A percentile compares a stretch with the other conserved stretches of the same genome.
These are phyloP conservation scores for Clavispora vitiphila DNA, from an alignment of 805 yeast species.

Conservation along the genomic window DNA sequence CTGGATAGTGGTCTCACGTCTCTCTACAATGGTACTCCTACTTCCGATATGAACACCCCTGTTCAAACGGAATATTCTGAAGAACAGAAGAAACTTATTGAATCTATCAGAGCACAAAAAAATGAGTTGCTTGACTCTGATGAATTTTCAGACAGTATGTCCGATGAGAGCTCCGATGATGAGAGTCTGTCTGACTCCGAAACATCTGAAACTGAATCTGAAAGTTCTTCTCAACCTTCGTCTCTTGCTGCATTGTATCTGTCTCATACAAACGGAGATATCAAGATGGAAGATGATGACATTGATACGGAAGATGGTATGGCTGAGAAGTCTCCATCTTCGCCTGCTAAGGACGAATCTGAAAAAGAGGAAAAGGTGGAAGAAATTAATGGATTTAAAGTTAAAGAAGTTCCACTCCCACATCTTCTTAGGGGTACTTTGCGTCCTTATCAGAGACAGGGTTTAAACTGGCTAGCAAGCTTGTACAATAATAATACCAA, in stretches of 20 bases:
- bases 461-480: constrained; percentile 95
- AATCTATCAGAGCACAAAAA: constrained; percentile 9
- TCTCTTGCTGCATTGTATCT: constrained; percentile 4
- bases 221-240: background rate
- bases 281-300: constrained; percentile 6
- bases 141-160: constrained; percentile 15
- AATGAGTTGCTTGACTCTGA: constrained; percentile 17
- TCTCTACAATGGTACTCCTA: constrained; percentile 22
- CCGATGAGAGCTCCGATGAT: constrained; percentile 12
- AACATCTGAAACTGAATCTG: background rate
- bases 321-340: background rate
- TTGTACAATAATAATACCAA: constrained; percentile 87
- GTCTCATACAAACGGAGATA: constrained; percentile 1
- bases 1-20: constrained; percentile 21
- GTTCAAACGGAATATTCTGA: constrained; percentile 25
- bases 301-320: background rate
- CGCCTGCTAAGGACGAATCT: constrained; percentile 6
- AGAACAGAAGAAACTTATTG: constrained; percentile 28
- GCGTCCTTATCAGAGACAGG: constrained; percentile 91
- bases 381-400: constrained; percentile 38
- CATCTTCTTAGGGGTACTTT: constrained; percentile 71
- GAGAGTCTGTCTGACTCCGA: constrained; percentile 4
- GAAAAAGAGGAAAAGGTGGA: constrained; percentile 20
- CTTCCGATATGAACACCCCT: background rate
- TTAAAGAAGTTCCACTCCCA: constrained; percentile 72